A percentile compares a stretch with the other conserved stretches of the same genome.
Conservation (phyloP, 257 asterid genomes). For the Nicotiana tomentosiformis region DNA sequence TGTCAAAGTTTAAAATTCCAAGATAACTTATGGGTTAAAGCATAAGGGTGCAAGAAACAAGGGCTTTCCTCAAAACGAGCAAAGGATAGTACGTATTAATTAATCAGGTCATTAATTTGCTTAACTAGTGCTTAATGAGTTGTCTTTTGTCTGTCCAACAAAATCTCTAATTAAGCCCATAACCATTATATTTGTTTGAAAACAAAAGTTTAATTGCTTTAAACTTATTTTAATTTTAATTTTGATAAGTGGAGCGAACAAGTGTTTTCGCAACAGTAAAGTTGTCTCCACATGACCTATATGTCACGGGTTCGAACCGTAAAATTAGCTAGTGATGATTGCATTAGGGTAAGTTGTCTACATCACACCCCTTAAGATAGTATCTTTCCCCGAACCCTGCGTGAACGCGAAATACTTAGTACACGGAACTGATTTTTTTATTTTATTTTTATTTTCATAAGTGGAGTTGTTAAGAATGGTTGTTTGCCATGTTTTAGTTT, state of each 20-base stretch:
- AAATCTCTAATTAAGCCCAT: slow-evolving; percentile 7
- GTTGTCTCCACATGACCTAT: too few species aligned
- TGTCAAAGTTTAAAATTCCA: slow-evolving; percentile 12
- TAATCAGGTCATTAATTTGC: slow-evolving; percentile 24
- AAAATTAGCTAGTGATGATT: too few species aligned
- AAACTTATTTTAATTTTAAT: too few species aligned
- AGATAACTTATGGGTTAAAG: slow-evolving; percentile 23
- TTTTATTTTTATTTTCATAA: slow-evolving; percentile 7
- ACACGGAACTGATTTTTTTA: too few species aligned
- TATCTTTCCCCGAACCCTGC: too few species aligned
- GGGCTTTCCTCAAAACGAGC: slow-evolving; percentile 41
- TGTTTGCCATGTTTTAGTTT: slow-evolving; percentile 34
- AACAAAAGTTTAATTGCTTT: too few species aligned
- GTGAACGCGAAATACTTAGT: too few species aligned
- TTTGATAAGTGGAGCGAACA: too few species aligned
- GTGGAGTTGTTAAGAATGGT: slow-evolving; percentile 60
- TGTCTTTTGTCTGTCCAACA: slow-evolving; percentile 41
- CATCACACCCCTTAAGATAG: too few species aligned
- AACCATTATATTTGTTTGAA: neutral
- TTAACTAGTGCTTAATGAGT: slow-evolving; percentile 43
- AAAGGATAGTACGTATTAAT: slow-evolving; percentile 5
- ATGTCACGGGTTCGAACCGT: too few species aligned
- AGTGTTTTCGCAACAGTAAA: too few species aligned
- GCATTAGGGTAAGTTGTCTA: too few species aligned
- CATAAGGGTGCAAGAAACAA: slow-evolving; percentile 21